phyloP scores from a whole-genome alignment of 192 early-diverging fungal genomes.

The Entophlyctis luteolus region DNA sequence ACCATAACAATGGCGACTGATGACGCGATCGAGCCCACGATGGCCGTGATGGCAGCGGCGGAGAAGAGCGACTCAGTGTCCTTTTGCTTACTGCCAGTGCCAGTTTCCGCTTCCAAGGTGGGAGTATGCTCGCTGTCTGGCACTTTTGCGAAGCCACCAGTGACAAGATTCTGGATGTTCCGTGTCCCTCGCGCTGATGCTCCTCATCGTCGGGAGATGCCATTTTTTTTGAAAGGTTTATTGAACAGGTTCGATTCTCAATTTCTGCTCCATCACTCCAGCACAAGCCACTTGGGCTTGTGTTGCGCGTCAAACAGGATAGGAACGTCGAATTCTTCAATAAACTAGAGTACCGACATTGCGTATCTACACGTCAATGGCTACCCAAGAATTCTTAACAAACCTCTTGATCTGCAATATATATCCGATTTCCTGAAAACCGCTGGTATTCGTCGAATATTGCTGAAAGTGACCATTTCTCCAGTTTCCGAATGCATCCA shows the following conservation, averaged over 20 bases:
- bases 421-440: constrained; percentile 83
- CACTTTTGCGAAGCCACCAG: not conserved
- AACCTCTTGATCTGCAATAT: constrained; percentile 92
- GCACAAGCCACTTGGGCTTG: constrained; percentile 39
- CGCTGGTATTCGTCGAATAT: constrained; percentile 97
- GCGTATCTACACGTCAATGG: not conserved
- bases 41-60: not conserved
- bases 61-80: not conserved
- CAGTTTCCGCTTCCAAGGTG: no score
- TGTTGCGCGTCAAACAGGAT: constrained; percentile 25
- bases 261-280: no score
- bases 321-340: constrained; percentile 41
- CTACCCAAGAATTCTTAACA: not conserved
- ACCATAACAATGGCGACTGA: constrained; percentile 25
- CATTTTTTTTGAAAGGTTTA: no score
- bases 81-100: constrained; percentile 6
- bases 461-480: constrained; percentile 91
- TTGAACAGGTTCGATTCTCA: no score
- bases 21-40: constrained; percentile 16
- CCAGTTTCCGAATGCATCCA: constrained; percentile 89
- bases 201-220: no score
- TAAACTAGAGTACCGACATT: constrained; percentile 27
- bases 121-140: not conserved
- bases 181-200: no score
- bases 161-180: no score